Evolutionary conservation across 2,329 filamentous ascomycete species (phyloP).

Genomic region (Sporothrix pallida): DNA sequence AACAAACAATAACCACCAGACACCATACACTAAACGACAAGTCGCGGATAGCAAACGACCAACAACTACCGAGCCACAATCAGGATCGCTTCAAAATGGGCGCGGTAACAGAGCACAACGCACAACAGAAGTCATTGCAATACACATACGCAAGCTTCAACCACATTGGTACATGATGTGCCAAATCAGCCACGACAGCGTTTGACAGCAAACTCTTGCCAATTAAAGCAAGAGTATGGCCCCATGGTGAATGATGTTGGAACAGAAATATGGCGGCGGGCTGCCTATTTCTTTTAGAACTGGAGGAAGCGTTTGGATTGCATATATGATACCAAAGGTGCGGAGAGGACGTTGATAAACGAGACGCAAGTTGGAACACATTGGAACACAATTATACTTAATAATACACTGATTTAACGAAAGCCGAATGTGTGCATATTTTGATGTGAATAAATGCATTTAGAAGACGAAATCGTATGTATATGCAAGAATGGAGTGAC

Average conservation of each 20-base stretch:
- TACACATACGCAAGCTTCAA: no score
- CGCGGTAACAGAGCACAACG: no score
- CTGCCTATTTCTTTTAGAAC: neutral
- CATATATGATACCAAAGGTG: constrained; percentile 4
- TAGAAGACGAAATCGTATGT: neutral
- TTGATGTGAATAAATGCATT: neutral
- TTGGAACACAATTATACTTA: neutral
- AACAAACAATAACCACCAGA: neutral
- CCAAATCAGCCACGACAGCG: no score
- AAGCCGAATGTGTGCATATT: neutral
- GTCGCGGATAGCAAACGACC: neutral
- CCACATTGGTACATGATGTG: no score
- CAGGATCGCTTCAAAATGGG: neutral
- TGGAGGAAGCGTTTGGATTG: neutral
- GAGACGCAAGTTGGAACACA: neutral
- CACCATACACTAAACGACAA: neutral
- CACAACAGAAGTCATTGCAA: no score
- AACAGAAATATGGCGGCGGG: constrained; percentile 16
- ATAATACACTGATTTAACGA: neutral
- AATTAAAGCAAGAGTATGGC: no score
- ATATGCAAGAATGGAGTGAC: constrained; percentile 17
- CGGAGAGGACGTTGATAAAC: neutral
- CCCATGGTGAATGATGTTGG: neutral
- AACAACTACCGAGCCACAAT: neutral
- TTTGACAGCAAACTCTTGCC: no score